Conservation (phyloP, 1,139 yeast genomes). For the Pichia cactophila region DNA sequence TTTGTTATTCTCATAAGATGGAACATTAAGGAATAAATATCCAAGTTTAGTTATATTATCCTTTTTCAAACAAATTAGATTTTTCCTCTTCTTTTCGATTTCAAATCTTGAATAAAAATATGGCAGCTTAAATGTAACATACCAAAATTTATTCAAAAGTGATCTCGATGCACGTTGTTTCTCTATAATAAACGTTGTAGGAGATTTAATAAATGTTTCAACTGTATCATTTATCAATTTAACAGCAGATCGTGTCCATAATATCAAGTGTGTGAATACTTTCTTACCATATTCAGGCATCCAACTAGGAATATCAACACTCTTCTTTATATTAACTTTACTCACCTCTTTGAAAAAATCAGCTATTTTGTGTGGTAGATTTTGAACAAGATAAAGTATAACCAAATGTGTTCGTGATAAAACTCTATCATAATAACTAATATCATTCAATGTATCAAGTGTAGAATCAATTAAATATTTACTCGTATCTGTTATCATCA, state of each 20-base stretch:
- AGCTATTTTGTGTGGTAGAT: conserved; percentile 24
- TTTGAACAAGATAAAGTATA: conserved; percentile 30
- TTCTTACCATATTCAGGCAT: conserved; percentile 14
- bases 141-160: conserved; percentile 17
- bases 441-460: conserved; percentile 26
- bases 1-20: conserved; percentile 14
- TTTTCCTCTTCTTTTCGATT: conserved; percentile 23
- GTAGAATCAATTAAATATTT: conserved; percentile 7
- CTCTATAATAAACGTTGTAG: conserved; percentile 20
- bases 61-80: conserved; percentile 21
- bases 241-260: conserved; percentile 1
- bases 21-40: conserved; percentile 27
- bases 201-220: conserved; percentile 17
- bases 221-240: conserved; percentile 10
- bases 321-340: conserved; percentile 1
- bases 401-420: conserved; percentile 27
- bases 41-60: conserved; percentile 32
- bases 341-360: conserved; percentile 6
- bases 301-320: conserved; percentile 20
- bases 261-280: background rate
- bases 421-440: conserved; percentile 27
- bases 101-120: conserved; percentile 27
- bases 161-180: conserved; percentile 15
- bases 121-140: conserved; percentile 31
- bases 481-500: background rate